A percentile compares a stretch with the other conserved stretches of the same genome.
Conservation (phyloP, 441 rosid species). For the Manihot esculenta region DNA sequence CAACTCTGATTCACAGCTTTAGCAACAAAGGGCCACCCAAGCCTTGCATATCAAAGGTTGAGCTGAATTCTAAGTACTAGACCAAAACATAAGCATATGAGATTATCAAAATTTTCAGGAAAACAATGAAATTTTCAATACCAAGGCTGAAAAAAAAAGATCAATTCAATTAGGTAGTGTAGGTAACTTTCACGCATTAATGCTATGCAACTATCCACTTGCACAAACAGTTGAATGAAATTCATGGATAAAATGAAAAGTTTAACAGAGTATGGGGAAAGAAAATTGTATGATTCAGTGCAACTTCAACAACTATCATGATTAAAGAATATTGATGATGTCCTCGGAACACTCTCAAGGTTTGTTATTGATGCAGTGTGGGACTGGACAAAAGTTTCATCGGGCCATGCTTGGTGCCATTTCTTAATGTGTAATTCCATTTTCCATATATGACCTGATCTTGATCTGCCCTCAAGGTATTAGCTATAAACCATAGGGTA, state of each 20-base stretch:
- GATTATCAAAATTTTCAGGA: conserved; percentile 4
- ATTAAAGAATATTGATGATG: background rate
- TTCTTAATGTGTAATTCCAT: background rate
- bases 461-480: background rate
- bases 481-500: background rate
- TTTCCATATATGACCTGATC: background rate
- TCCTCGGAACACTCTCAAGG: background rate
- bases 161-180: background rate
- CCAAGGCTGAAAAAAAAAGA: conserved; percentile 1
- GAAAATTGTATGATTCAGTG: background rate
- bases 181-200: background rate
- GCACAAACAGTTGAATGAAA: background rate
- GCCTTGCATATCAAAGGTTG: background rate
- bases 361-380: background rate
- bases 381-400: background rate
- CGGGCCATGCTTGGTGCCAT: background rate
- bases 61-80: background rate
- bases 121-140: background rate
- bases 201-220: background rate
- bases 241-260: background rate
- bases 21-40: background rate
- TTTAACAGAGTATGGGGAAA: background rate
- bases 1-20: background rate
- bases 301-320: conserved; percentile 10
- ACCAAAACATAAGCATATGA: background rate